Evolutionary conservation across 306 rosid species (phyloP).

Genomic region (Begonia peltatifolia): DNA sequence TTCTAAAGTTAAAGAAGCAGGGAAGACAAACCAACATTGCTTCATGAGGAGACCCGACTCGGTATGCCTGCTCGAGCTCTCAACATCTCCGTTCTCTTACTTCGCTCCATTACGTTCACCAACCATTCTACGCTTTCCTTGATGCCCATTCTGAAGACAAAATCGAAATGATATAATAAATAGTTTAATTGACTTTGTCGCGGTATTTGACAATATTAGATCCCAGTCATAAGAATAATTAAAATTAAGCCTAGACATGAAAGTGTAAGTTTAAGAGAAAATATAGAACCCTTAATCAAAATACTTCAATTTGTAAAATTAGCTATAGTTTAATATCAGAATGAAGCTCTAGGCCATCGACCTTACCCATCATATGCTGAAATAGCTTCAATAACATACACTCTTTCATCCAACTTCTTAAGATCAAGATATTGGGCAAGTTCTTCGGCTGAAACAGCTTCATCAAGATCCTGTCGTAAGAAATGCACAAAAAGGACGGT

Average conservation of each 20-base stretch:
- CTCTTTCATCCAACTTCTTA: slow-evolving; percentile 88
- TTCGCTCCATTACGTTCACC: slow-evolving; percentile 91
- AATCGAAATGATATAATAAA: background rate
- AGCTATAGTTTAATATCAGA: too few species aligned
- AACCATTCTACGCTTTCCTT: slow-evolving; percentile 87
- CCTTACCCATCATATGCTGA: slow-evolving; percentile 75
- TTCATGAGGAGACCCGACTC: slow-evolving; percentile 42
- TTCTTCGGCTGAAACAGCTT: slow-evolving; percentile 76
- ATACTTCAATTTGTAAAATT: too few species aligned
- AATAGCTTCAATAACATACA: slow-evolving; percentile 87
- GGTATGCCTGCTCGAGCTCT: slow-evolving; percentile 61
- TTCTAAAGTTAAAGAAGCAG: slow-evolving; percentile 21
- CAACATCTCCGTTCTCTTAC: slow-evolving; percentile 93
- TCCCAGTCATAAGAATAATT: too few species aligned
- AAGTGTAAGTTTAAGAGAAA: too few species aligned
- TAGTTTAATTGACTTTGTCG: too few species aligned
- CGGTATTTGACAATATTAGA: too few species aligned
- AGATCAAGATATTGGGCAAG: slow-evolving; percentile 82
- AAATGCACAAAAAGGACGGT: background rate
- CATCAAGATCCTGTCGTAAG: slow-evolving; percentile 53
- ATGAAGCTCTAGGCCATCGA: too few species aligned
- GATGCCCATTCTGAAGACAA: slow-evolving; percentile 63
- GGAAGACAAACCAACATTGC: slow-evolving; percentile 10
- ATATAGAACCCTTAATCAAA: too few species aligned
- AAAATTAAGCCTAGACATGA: too few species aligned